A percentile compares a stretch with the other conserved stretches of the same genome.
Evolutionary conservation across 306 rosid genomes (phyloP).

Genomic region (Acmispon strigosus): DNA sequence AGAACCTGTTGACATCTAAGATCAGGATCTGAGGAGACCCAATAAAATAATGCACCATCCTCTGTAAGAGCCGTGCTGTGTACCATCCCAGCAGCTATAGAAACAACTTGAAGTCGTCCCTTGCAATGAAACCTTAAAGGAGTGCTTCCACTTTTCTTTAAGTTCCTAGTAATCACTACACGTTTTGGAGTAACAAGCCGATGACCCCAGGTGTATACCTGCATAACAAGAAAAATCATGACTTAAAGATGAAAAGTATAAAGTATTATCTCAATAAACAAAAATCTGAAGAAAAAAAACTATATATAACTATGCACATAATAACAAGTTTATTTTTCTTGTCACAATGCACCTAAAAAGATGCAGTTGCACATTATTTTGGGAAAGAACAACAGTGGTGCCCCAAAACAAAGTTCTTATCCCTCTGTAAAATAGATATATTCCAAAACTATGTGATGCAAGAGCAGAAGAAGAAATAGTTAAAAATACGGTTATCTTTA

Average conservation of each 20-base stretch:
- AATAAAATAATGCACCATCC: slow-evolving; percentile 84
- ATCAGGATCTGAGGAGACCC: slow-evolving; percentile 89
- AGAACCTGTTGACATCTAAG: slow-evolving; percentile 86
- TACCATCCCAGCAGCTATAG: slow-evolving; percentile 81
- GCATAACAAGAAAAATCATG: slow-evolving; percentile 22
- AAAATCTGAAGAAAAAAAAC: too few species aligned
- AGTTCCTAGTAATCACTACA: slow-evolving; percentile 71
- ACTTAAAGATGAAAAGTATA: slow-evolving; percentile 5
- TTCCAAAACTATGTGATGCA: background rate
- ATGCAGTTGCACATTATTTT: slow-evolving; percentile 6
- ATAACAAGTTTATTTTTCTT: background rate
- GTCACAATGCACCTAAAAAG: background rate
- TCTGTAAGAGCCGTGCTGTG: slow-evolving; percentile 81
- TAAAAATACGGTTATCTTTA: background rate
- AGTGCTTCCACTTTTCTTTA: slow-evolving; percentile 73
- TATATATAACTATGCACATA: background rate
- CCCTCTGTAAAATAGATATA: background rate
- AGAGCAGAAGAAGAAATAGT: background rate
- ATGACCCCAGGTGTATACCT: slow-evolving; percentile 99
- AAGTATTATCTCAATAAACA: background rate
- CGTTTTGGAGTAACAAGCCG: slow-evolving; percentile 89
- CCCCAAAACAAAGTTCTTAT: slow-evolving; percentile 10
- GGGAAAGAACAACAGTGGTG: slow-evolving; percentile 7
- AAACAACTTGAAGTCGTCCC: slow-evolving; percentile 70
- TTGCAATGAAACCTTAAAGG: slow-evolving; percentile 77